Evolutionary conservation across 768 basidiomycete species (phyloP), one percentile per base, ranked within the genome.

Genomic region (Melanogaster broomeanus): DNA sequence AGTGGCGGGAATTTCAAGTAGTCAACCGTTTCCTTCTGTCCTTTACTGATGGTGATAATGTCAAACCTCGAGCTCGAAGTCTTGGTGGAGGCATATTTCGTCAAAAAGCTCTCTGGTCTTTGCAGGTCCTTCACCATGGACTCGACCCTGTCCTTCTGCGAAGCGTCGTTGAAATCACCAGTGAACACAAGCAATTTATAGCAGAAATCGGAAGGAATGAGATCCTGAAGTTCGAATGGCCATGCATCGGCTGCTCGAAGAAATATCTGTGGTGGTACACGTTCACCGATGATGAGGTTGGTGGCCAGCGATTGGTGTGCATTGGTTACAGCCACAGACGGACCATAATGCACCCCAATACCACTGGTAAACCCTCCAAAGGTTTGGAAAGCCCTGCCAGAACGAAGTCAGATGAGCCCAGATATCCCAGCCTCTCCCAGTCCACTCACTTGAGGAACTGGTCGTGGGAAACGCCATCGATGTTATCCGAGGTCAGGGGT

Each of bases 151-250:
- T 44, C 42, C 16, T 28, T 42, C 42, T 75, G 68, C 21, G 13
- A 18, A 21, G 59, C 37, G 12, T 66, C 58, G 24, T 42, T 54
- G 33, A 65, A 51, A 42, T 78, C 69, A 7, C 79, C 80, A 0
- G 62, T 57, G 59, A 81, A 82, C 16, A 78, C 54, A 45, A 82
- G 52, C 21, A 82, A 27, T 52, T 81, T 78, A 68, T 76, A 83
- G 38, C 77, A 72, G 41, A 70, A 69, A 60, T 83, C 76, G 3
- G 77, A 66, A 2, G 72, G 74, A 42, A 79, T 65, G 16, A 77
- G 63, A 56, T 81, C 81, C 40, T 81, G 81, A 10, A 83, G 61
- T 53, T 83, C 75, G 52, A 64, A 68, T 21, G 78, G 73, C 12
- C 71, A 68, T 16, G 71, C 71, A 49, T 81, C 80, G 21, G 77